Base-by-base conservation (phyloP, 331 rosid genomes). In the Malus hybrid region DNA sequence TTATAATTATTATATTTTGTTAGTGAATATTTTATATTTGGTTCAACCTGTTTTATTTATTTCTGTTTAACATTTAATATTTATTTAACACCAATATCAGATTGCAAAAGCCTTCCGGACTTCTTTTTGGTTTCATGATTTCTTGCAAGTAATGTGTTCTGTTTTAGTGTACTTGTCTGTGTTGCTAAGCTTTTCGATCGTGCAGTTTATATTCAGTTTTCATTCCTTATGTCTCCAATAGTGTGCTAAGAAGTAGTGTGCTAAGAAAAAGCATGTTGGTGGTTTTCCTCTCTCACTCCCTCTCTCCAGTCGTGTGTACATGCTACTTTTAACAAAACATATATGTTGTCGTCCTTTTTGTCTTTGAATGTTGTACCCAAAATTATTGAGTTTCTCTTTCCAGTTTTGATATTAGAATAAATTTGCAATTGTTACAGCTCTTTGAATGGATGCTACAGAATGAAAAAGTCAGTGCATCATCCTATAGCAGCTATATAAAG, bases 381-480 rank as follows among this genome's bases (percentile, higher is more conserved):
- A 18, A 7, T n/a, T 28, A 24, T 73, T 60, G 31, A 57, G 12
- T 69, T 29, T 42, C 15, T 64, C 8, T 55, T 65, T 44, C 55
- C 70, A 62, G 55, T 6, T 73, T 70, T 65, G 4, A 62, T 28
- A 60, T 48, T 10, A 28, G 29, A 27, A 10, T 12, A 62, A 71
- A 20, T 19, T 62, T 65, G 33, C 27, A 34, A 66, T 79, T 29
- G 46, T 79, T 88, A 84, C 95, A 94, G 98, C 85, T 90, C 24
- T 94, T 91, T 90, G 80, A 82, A 73, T 94, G 98, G 96, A 94
- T 94, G 98, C 90, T 84, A 86, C 83, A 90, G 73, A 90, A 81
- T 52, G 82, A 83, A 44, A 88, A 94, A 90, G 52, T 88, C 34
- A 83, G 88, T 81, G 86, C 70, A 16, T 82, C 87, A 19, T 88